phyloP scores from a whole-genome alignment of 257 asterid species.

The Solanum acaule region DNA sequence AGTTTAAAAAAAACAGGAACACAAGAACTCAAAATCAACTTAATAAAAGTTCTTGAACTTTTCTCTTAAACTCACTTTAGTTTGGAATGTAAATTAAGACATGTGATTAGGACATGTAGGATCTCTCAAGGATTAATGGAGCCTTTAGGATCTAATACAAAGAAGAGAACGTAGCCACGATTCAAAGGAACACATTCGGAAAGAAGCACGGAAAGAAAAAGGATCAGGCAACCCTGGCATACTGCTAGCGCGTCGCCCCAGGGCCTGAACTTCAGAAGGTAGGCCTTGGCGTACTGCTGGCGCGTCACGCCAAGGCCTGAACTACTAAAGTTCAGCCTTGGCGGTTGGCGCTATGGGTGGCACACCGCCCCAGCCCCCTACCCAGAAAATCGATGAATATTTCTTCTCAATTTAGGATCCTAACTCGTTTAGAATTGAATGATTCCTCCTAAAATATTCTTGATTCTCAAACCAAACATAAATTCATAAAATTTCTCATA shows the following conservation, averaged over 20 bases:
- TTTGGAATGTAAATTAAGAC: background rate
- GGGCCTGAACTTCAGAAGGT: background rate
- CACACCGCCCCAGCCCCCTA: background rate
- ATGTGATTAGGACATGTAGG: background rate
- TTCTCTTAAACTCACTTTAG: background rate
- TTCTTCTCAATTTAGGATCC: background rate
- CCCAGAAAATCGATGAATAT: background rate
- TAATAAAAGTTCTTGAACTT: background rate
- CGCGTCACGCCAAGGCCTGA: background rate
- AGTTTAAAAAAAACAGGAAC: too few relatives aligned
- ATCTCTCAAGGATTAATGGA: background rate
- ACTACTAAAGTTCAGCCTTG: background rate
- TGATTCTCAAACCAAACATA: background rate
- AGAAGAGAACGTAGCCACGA: background rate
- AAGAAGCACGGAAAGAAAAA: background rate
- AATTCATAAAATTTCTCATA: background rate
- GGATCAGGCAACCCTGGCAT: background rate
- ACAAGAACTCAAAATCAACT: background rate
- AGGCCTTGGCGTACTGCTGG: background rate
- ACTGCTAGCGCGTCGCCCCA: too few relatives aligned
- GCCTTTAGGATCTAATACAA: background rate
- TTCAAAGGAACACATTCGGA: background rate
- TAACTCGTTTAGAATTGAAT: background rate
- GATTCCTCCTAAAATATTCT: background rate
- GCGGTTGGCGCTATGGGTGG: background rate